Conservation (phyloP, 2,329 filamentous ascomycete species). For the Laburnicola sp. region DNA sequence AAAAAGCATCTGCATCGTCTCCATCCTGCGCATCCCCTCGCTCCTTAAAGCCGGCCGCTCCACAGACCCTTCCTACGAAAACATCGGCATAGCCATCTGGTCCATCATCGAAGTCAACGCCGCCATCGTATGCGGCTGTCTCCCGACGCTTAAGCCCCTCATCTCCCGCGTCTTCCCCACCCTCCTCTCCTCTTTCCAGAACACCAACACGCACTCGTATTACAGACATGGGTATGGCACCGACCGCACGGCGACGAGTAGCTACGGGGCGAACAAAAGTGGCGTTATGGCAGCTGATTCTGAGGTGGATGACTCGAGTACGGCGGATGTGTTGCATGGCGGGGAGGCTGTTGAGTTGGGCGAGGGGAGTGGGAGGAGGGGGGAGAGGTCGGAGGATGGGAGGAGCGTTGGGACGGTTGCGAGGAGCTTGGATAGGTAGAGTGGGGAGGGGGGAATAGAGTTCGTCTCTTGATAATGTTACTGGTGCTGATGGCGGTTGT, state of each 20-base stretch:
- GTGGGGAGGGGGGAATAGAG: no score
- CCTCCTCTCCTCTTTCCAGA: background rate
- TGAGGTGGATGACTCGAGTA: no score
- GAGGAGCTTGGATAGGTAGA: no score
- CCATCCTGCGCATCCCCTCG: conserved; percentile 6
- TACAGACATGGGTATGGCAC: conserved; percentile 4
- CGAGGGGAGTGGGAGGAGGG: no score
- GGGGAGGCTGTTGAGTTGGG: no score
- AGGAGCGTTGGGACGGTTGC: no score
- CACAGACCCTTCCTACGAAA: conserved; percentile 8
- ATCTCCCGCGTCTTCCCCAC: conserved; percentile 2
- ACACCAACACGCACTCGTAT: background rate
- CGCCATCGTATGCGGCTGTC: conserved; percentile 6
- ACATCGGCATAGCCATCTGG: conserved; percentile 5
- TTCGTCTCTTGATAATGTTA: no score
- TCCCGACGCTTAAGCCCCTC: conserved; percentile 8
- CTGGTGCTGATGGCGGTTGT: no score
- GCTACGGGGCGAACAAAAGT: no score
- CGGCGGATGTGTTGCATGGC: no score
- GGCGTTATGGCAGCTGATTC: no score
- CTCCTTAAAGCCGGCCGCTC: background rate
- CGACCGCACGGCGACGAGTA: background rate
- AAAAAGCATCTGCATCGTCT: conserved; percentile 6
- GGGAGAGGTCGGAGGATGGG: no score
- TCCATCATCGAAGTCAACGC: conserved; percentile 8